Evolutionary conservation across 805 yeast genomes (phyloP), one percentile per base, ranked within the genome.

Genomic region (Zygosaccharomyces gambellarensis): DNA sequence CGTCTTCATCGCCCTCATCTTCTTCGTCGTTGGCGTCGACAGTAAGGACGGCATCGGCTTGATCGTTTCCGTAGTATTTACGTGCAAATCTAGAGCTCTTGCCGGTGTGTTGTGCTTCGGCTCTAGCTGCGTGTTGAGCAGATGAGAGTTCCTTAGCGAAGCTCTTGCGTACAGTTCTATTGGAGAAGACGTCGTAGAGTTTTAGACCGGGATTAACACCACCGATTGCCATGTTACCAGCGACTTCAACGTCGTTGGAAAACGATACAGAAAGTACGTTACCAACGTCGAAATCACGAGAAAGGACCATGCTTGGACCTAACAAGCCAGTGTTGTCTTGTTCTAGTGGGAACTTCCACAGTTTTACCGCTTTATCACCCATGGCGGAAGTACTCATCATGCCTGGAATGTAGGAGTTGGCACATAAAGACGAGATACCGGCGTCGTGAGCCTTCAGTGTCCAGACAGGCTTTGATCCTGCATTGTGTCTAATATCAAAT

Each of bases 391-490:
- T 88, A 22, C 83, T 81, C 63, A 94, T 68, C 75, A 87, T 71
- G 17, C 92, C 94, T 23, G 83, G 82, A 29, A 89, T 65, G 63
- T 73, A 78, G 23, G 65, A 64, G 70, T 88, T 90, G 32, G 83
- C 77, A 57, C 84, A 85, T 57, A 94, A 76, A 2, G 92, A 76
- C 4, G 97, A 85, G 53, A 94, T 85, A 53, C 96, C 97, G 2
- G 95, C 80, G 70, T 94, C 98, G 67, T 94, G 99, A 2, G 98
- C 98, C 68, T 94, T 96, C 58, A 94, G 75, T 2, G 96, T 88
- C 99, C 99, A 94, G 29, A 92, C 61, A 17, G 97, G 90, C 55
- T 77, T 78, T 49, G 75, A 71, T 41, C 75, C 77, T 34, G 75
- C 79, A 28, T 57, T 61, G 45, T 71, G 72, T 67, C 96, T 81